Base-by-base conservation (phyloP, 2,329 filamentous ascomycete genomes). In the Xylaria multiplex region DNA sequence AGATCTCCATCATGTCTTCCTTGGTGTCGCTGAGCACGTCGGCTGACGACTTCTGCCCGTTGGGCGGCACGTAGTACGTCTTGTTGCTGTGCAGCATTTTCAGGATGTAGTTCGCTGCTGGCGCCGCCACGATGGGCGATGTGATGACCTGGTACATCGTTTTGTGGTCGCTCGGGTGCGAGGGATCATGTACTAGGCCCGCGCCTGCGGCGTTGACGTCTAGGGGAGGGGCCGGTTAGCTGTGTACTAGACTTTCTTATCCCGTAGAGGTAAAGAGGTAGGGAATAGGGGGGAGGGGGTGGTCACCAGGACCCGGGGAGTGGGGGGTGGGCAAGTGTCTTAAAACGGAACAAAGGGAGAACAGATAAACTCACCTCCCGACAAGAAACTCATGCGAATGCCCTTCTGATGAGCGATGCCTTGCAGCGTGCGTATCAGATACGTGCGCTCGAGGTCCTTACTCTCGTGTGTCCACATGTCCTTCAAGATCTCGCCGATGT, bases 1-100 rank as follows among this genome's bases (percentile, higher is more conserved):
- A 99, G 71, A 99, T 96, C 82, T 99, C 96, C 92, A 99, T 97
- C 96, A 99, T 99, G 80, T 99, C 96, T 79, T 99, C 96, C 80
- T 99, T 98, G 53, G 96, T 99, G 78, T 99, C 96, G 1, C 90
- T 91, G 1, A 92, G 86, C 70, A 90, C 86, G 67, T 93, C 58
- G 1, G 57, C 1, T 0, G 84, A 91, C 0, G 91, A 90, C 70
- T 88, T 87, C 63, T 93, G 89, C 1, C 95, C 95, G 79, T 99
- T 99, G 61, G 87, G 85, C 0, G 96, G 96, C 61, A 99, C 86
- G 78, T 97, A 99, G 32, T 98, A 88, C 43, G 92, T 88, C 79
- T 95, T 96, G 81, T 94, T 95, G 83, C 91, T 96, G 84, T 98
- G 93, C n/a, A 99, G 89, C 75, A 99, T 87, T 78, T 96, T 96